Base-by-base conservation (phyloP, 164 flowering plant species). In the Macadamia integrifolia region DNA sequence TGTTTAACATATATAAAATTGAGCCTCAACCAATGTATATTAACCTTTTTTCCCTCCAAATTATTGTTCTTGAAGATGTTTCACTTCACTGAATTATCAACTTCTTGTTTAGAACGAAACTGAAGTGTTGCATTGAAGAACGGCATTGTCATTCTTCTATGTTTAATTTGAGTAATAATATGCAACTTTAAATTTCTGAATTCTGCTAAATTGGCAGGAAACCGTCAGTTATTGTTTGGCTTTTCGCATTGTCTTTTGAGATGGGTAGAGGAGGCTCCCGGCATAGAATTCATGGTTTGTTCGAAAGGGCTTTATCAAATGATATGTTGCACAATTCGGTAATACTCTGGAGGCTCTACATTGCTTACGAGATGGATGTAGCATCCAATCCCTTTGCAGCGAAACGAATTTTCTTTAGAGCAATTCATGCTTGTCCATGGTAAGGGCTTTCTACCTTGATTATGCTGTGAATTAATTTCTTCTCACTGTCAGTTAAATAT, bases 391-490 rank as follows among this genome's bases (percentile, higher is more conserved):
- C 79, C 48, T 66, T 87, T 64, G 88, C 95, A 32, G 93, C 98
- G 29, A 86, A 78, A 78, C 81, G 92, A 49, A 72, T 87, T 42
- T 93, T 84, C 78, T 93, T 88, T 66, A 86, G 97, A 66, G 98
- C 98, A 44, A 86, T 93, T 62, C 94, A 93, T 80, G 87, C 97
- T 59, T 93, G 98, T 73, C 97, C 98, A 50, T 88, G 98, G 98
- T 93, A 85, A 80, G 81, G 59, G 35, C 53, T 61, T 72, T 15
- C 56, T 59, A 57, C 58, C 30, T 61, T 35, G 6, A 17, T 42
- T 15, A 60, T 29, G 28, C 52, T 17, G 50, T 61, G 7, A 43
- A 43, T 43, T 46, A 8, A 46, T 46, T 46, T 3, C 13, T 46
- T 46, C 50, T 46, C 50, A 46, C 50, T 3, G 3, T 35, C 40